A percentile compares a stretch with the other conserved stretches of the same genome.
phyloP scores from a whole-genome alignment of 1,139 yeast species.

The Debaryomycetaceae sp. region DNA sequence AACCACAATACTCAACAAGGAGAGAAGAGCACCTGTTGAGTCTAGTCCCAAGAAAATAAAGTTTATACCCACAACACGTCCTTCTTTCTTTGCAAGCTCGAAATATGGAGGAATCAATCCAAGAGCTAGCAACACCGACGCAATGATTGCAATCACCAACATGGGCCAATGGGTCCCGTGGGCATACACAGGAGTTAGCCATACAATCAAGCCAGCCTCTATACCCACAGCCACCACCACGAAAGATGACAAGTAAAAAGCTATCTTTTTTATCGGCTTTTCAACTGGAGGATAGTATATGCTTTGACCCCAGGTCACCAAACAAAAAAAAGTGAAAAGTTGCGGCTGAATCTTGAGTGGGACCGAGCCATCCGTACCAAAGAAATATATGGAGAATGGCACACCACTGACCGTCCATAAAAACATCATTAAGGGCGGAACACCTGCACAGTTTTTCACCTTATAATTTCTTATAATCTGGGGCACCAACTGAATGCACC shows the following conservation, averaged over 20 bases:
- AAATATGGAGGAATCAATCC: slow-evolving; percentile 89
- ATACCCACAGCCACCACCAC: slow-evolving; percentile 50
- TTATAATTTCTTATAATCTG: slow-evolving; percentile 72
- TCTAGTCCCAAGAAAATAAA: slow-evolving; percentile 79
- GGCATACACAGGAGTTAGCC: slow-evolving; percentile 65
- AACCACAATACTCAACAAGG: slow-evolving; percentile 62
- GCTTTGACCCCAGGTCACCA: slow-evolving; percentile 66
- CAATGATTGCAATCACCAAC: slow-evolving; percentile 72
- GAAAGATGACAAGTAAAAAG: slow-evolving; percentile 32
- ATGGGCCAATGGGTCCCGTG: slow-evolving; percentile 71
- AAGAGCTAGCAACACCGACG: slow-evolving; percentile 67
- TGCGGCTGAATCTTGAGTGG: slow-evolving; percentile 87
- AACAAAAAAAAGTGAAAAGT: slow-evolving; percentile 70
- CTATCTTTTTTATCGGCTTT: slow-evolving; percentile 35
- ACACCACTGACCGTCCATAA: slow-evolving; percentile 82
- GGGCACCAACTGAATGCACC: slow-evolving; percentile 90
- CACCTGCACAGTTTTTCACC: slow-evolving; percentile 77
- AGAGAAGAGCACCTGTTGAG: slow-evolving; percentile 75
- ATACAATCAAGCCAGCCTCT: slow-evolving; percentile 69
- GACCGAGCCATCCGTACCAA: slow-evolving; percentile 66
- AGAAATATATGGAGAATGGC: slow-evolving; percentile 79
- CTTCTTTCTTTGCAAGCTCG: slow-evolving; percentile 74
- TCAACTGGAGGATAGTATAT: slow-evolving; percentile 76
- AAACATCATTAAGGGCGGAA: slow-evolving; percentile 81
- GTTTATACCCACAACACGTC: slow-evolving; percentile 85